These are phyloP conservation scores for Colletotrichum sp. DNA, from an alignment of 2,329 filamentous ascomycete genomes.

Conservation along the genomic window DNA sequence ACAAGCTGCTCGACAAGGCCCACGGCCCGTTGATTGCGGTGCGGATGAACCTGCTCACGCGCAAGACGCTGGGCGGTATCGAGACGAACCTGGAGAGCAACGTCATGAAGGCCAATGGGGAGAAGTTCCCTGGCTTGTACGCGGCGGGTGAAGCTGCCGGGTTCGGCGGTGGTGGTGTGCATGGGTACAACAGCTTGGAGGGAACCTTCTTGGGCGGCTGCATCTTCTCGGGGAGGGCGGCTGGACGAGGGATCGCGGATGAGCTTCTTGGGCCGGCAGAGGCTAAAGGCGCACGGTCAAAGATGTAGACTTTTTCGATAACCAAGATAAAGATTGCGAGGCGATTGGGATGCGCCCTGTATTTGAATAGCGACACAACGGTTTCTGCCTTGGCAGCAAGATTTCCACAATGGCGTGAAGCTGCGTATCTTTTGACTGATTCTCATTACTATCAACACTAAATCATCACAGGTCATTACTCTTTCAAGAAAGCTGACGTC, in stretches of 20 bases:
- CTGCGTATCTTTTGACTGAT: neutral
- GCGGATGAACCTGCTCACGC: conserved; percentile 63
- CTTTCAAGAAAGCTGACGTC: neutral
- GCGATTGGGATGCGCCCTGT: neutral
- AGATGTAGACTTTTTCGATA: neutral
- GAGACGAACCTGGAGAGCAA: conserved; percentile 64
- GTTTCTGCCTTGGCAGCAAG: neutral
- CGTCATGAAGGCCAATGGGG: conserved; percentile 55
- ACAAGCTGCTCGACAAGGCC: conserved; percentile 57
- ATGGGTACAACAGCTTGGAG: conserved; percentile 67
- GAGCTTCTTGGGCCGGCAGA: conserved; percentile 37
- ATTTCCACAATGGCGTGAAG: neutral
- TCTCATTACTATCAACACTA: neutral
- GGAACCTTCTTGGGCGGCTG: conserved; percentile 68
- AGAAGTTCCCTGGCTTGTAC: conserved; percentile 59
- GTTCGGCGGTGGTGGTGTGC: conserved; percentile 67
- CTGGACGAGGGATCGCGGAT: conserved; percentile 59
- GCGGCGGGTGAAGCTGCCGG: conserved; percentile 66
- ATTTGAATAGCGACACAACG: neutral
- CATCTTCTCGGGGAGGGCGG: conserved; percentile 65
- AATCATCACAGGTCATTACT: neutral
- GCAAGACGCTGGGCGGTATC: conserved; percentile 66
- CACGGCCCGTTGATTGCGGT: conserved; percentile 66
- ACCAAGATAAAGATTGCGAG: neutral
- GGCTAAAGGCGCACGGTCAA: neutral